Evolutionary conservation across 2,329 filamentous ascomycete species (phyloP).

Genomic region (Cordyceps tenuipes): DNA sequence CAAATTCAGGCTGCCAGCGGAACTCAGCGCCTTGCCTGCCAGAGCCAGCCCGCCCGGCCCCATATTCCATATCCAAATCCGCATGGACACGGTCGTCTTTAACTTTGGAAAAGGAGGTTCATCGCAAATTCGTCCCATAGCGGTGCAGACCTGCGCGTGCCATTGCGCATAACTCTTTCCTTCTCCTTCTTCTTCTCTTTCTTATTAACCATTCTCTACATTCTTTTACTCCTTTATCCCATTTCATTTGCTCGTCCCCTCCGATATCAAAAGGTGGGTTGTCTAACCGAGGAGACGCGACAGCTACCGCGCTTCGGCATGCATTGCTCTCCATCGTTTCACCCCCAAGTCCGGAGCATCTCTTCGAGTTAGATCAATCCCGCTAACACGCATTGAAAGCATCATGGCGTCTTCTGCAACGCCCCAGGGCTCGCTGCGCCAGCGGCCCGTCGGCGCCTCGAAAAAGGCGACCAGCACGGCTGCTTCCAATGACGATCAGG

Average conservation of each 20-base stretch:
- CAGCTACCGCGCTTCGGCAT: not conserved
- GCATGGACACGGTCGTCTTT: constrained; percentile 11
- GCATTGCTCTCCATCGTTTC: not conserved
- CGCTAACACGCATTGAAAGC: constrained; percentile 12
- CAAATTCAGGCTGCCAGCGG: not conserved
- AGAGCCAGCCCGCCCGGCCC: not conserved
- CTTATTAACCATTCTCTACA: constrained; percentile 2
- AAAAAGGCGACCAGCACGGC: constrained; percentile 37
- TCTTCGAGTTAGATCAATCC: not conserved
- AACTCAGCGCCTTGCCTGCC: not conserved
- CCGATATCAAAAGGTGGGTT: constrained; percentile 6
- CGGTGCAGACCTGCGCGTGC: constrained; percentile 13
- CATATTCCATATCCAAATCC: not conserved
- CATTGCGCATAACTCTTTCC: not conserved
- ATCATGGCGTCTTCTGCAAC: constrained; percentile 41
- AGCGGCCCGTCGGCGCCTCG: constrained; percentile 43
- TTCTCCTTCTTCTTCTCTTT: not conserved
- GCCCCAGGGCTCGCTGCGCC: constrained; percentile 51
- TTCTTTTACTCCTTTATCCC: constrained; percentile 14
- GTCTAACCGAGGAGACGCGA: not conserved
- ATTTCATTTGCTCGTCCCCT: constrained; percentile 13
- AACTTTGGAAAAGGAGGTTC: constrained; percentile 8
- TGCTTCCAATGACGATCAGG: constrained; percentile 27
- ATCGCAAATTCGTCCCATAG: constrained; percentile 15
- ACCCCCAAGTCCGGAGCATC: not conserved